Conservation (phyloP, 345 rosid species). For the Hibiscus mutabilis region DNA sequence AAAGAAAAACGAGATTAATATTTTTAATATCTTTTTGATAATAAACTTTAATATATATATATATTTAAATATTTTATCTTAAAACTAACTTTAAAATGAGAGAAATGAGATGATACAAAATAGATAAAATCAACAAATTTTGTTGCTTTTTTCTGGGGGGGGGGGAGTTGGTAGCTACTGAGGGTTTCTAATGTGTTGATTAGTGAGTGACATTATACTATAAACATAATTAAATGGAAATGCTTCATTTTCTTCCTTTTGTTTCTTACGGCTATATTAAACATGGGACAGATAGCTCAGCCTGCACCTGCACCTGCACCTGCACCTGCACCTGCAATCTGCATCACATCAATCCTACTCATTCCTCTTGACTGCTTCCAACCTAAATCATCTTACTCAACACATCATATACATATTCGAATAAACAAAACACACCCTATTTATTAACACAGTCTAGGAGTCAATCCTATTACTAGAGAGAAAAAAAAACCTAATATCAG, state of each 20-base stretch:
- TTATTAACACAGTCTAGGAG: not conserved
- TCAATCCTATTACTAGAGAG: not conserved
- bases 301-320: slow-evolving; percentile 25
- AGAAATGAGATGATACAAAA: too few species aligned
- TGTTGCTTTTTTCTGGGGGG: too few species aligned
- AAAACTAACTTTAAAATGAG: too few species aligned
- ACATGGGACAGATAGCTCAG: slow-evolving; percentile 3
- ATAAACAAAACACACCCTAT: not conserved
- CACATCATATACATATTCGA: not conserved
- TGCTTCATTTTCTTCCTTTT: not conserved
- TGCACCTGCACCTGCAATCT: slow-evolving; percentile 24
- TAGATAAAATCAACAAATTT: too few species aligned
- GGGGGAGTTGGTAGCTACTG: too few species aligned
- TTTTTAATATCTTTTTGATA: too few species aligned
- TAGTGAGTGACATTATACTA: too few species aligned
- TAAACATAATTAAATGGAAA: not conserved
- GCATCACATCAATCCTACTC: slow-evolving; percentile 22
- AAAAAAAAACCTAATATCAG: not conserved
- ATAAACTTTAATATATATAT: too few species aligned
- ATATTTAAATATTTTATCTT: too few species aligned
- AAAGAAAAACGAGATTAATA: too few species aligned
- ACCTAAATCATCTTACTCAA: not conserved
- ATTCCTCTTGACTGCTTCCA: slow-evolving; percentile 1
- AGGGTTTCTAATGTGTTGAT: too few species aligned
- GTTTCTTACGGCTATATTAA: not conserved